phyloP scores from a whole-genome alignment of 2,329 filamentous ascomycete genomes.

The Monilinia fructicola region DNA sequence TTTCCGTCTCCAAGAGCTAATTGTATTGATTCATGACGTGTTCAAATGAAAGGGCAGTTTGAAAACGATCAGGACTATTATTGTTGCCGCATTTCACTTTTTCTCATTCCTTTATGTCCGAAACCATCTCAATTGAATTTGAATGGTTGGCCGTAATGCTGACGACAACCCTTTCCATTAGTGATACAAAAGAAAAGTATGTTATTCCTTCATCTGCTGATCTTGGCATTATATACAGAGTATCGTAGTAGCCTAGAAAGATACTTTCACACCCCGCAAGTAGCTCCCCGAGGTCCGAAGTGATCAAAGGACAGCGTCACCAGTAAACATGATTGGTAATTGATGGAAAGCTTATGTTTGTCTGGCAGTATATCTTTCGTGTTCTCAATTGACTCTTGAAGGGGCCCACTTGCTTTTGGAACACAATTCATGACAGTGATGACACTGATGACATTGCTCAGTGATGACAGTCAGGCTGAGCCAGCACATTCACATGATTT shows the following conservation, averaged over 20 bases:
- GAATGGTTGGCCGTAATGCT: neutral
- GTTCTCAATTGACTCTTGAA: neutral
- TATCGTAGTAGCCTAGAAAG: too few species aligned
- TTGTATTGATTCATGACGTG: slow-evolving; percentile 10
- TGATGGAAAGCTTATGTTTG: neutral
- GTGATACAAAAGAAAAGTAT: neutral
- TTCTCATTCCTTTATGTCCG: slow-evolving; percentile 6
- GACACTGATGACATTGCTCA: too few species aligned
- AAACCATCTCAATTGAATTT: neutral
- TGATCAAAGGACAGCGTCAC: neutral
- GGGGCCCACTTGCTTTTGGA: neutral
- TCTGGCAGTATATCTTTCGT: slow-evolving; percentile 1
- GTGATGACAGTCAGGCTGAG: too few species aligned
- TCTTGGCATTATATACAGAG: slow-evolving; percentile 6
- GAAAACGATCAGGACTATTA: neutral
- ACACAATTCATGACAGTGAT: neutral
- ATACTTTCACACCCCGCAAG: neutral
- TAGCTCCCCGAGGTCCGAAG: neutral
- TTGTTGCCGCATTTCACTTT: neutral
- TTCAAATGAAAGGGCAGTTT: slow-evolving; percentile 14
- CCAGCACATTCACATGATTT: too few species aligned
- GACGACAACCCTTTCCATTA: neutral
- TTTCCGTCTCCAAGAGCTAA: neutral
- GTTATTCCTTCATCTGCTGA: neutral
- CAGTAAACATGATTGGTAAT: neutral